A percentile compares a stretch with the other conserved stretches of the same genome.
phyloP scores from a whole-genome alignment of 148 eudicot species.

The Cornus kousa region DNA sequence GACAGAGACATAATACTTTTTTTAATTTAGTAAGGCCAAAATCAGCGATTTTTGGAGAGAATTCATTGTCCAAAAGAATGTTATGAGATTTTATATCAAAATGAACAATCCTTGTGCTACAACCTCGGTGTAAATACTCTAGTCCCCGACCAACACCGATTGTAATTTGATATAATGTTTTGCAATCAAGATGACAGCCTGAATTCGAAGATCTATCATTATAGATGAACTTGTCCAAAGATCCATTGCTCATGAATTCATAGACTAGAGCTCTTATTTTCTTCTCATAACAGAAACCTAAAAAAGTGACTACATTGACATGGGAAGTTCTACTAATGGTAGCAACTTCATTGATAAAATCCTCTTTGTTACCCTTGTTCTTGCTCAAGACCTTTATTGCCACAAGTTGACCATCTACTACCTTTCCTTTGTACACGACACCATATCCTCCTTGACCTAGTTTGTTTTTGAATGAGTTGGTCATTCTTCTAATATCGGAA shows the following conservation, averaged over 20 bases:
- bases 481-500: neutral
- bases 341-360: constrained; percentile 2
- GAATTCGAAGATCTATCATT: neutral
- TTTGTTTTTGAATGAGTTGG: constrained; percentile 3
- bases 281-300: neutral
- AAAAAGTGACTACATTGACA: neutral
- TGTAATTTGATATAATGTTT: constrained; percentile 23
- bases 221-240: neutral
- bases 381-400: neutral
- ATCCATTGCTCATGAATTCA: constrained; percentile 4
- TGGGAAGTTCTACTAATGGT: constrained; percentile 9
- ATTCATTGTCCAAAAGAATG: constrained; percentile 27
- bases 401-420: neutral
- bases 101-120: constrained; percentile 28
- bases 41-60: constrained; percentile 31
- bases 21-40: constrained; percentile 31
- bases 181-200: constrained; percentile 12
- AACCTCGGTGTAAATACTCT: constrained; percentile 45
- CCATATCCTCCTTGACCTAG: constrained; percentile 3
- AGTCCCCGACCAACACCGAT: constrained; percentile 41
- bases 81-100: constrained; percentile 50
- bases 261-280: constrained; percentile 2
- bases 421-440: neutral
- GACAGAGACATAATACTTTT: constrained; percentile 12
- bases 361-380: neutral